These are phyloP conservation scores for Adansonia gregorii DNA, from an alignment of 441 rosid genomes.

Conservation along the genomic window DNA sequence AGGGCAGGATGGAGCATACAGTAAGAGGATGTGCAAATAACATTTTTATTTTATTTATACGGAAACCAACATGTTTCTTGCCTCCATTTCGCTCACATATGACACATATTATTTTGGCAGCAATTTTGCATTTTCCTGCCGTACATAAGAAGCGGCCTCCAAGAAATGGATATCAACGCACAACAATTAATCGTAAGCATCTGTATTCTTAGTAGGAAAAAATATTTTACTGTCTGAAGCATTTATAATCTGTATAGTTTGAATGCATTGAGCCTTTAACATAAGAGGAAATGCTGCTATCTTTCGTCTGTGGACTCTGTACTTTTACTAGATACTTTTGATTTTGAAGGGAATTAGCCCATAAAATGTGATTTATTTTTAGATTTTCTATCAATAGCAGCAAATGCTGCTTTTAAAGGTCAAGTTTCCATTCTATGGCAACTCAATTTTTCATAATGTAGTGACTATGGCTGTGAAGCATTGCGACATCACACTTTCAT, in stretches of 20 bases:
- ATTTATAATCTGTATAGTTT: slow-evolving; percentile 15
- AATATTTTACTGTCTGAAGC: slow-evolving; percentile 17
- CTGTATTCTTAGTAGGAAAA: slow-evolving; percentile 17
- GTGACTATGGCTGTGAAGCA: not conserved
- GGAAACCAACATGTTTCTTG: slow-evolving; percentile 27
- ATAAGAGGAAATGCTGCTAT: slow-evolving; percentile 13
- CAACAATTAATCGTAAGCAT: slow-evolving; percentile 79
- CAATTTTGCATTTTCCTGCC: slow-evolving; percentile 93
- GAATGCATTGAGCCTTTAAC: slow-evolving; percentile 2
- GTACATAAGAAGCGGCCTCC: slow-evolving; percentile 76
- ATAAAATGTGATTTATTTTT: not conserved
- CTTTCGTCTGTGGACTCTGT: not conserved
- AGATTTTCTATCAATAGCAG: not conserved
- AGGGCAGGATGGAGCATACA: slow-evolving; percentile 96
- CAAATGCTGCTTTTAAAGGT: slow-evolving; percentile 19
- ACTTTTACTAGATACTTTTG: not conserved
- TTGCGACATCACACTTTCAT: not conserved
- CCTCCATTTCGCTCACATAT: slow-evolving; percentile 33
- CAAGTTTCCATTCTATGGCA: slow-evolving; percentile 2
- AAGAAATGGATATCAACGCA: slow-evolving; percentile 86
- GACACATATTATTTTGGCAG: slow-evolving; percentile 44
- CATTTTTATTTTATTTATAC: slow-evolving; percentile 13
- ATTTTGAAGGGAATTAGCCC: not conserved
- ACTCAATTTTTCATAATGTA: not conserved
- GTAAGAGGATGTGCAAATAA: slow-evolving; percentile 54